Conservation (phyloP, 2,329 filamentous ascomycete species). For the Nemania sp. region DNA sequence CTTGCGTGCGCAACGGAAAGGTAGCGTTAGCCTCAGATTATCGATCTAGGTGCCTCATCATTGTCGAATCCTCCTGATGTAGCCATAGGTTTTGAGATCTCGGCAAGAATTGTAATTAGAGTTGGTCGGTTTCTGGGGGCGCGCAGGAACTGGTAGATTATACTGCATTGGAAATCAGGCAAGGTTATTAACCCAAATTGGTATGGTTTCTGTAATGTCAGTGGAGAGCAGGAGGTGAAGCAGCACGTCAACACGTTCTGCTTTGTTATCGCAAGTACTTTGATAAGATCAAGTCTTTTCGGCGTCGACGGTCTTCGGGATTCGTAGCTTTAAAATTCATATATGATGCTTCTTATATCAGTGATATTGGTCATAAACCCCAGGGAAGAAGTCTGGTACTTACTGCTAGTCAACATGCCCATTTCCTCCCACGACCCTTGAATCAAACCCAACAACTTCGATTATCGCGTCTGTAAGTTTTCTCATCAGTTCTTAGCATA, state of each 20-base stretch:
- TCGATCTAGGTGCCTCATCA: no score
- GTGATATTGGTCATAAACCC: background rate
- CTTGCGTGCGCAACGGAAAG: background rate
- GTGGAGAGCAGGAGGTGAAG: no score
- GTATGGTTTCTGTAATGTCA: background rate
- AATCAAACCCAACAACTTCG: slow-evolving; percentile 10
- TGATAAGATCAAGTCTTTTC: background rate
- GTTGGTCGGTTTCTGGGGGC: background rate
- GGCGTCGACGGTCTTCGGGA: slow-evolving; percentile 9
- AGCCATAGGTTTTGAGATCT: background rate
- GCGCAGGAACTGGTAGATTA: background rate
- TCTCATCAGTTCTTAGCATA: slow-evolving; percentile 25
- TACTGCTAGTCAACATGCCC: slow-evolving; percentile 49
- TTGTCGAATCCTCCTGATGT: background rate
- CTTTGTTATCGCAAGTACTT: no score
- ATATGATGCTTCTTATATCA: slow-evolving; percentile 38
- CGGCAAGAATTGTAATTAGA: background rate
- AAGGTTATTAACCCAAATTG: background rate
- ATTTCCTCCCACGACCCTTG: slow-evolving; percentile 48
- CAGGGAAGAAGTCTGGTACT: slow-evolving; percentile 29
- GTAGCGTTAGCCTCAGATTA: background rate
- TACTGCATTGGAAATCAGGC: background rate
- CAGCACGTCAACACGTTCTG: no score
- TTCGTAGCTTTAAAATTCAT: slow-evolving; percentile 27
- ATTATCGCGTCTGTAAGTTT: slow-evolving; percentile 12